Percentiles rank a stretch among this genome's conserved stretches.
phyloP scores from a whole-genome alignment of 2,329 filamentous ascomycete species.

The Periconia digitata region DNA sequence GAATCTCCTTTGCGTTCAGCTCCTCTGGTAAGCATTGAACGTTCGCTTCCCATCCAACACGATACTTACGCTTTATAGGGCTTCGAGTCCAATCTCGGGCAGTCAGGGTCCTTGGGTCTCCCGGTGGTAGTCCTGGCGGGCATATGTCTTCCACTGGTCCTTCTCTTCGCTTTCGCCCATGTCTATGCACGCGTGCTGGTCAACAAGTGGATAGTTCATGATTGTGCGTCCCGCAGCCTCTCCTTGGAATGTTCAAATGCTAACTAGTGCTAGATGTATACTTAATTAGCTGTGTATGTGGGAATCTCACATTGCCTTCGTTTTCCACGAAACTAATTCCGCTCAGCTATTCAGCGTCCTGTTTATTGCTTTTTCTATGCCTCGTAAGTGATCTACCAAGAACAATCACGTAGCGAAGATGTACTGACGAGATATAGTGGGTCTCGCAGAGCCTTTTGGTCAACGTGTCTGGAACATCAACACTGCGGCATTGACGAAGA shows the following conservation, averaged over 20 bases:
- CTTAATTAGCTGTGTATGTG: conserved; percentile 10
- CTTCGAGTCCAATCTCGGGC: conserved; percentile 16
- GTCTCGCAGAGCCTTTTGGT: conserved; percentile 12
- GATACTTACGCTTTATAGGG: conserved; percentile 10
- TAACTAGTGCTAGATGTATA: conserved; percentile 13
- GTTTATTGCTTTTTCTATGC: conserved; percentile 19
- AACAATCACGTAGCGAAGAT: not conserved
- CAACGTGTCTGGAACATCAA: conserved; percentile 22
- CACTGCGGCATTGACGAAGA: conserved; percentile 9
- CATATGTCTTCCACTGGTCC: conserved; percentile 15
- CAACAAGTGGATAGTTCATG: conserved; percentile 19
- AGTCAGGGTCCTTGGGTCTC: conserved; percentile 16
- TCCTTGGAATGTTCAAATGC: not conserved
- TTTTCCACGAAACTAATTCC: not conserved
- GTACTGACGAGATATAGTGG: conserved; percentile 13
- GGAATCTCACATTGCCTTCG: not conserved
- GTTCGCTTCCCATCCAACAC: not conserved
- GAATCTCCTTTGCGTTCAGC: conserved; percentile 11
- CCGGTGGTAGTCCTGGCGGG: conserved; percentile 18
- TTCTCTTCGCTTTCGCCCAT: conserved; percentile 15
- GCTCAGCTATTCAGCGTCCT: conserved; percentile 12
- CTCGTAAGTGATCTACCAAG: conserved; percentile 9
- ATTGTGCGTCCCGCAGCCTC: conserved; percentile 13
- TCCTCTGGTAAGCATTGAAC: conserved; percentile 5
- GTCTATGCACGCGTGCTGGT: conserved; percentile 13